These are phyloP conservation scores for Actinidia polygama DNA, from an alignment of 179 eudicot species.

Conservation along the genomic window DNA sequence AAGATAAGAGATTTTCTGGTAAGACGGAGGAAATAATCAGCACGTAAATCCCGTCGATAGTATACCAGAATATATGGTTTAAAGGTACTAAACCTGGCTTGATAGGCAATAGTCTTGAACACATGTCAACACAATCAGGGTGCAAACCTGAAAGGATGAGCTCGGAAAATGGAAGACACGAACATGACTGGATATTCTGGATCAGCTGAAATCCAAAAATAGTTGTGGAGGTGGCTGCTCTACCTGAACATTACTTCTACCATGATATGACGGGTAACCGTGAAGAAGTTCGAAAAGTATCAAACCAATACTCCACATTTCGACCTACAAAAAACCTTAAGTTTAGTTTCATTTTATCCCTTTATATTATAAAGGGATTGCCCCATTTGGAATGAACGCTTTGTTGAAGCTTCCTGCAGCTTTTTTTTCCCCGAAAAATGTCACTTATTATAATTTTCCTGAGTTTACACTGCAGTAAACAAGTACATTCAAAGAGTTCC, in stretches of 20 bases:
- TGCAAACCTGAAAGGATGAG: slow-evolving; percentile 36
- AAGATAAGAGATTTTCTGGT: slow-evolving; percentile 47
- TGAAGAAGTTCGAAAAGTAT: slow-evolving; percentile 64
- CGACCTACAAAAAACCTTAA: slow-evolving; percentile 38
- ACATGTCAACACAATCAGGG: slow-evolving; percentile 54
- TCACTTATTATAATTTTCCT: too few species aligned
- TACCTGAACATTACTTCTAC: slow-evolving; percentile 63
- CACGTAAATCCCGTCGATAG: not conserved
- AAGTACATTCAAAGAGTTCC: too few species aligned
- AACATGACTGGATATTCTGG: slow-evolving; percentile 43
- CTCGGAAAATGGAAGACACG: slow-evolving; percentile 46
- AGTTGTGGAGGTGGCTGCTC: not conserved
- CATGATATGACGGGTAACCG: slow-evolving; percentile 53
- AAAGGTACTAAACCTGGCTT: slow-evolving; percentile 43
- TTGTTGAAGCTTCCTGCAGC: too few species aligned
- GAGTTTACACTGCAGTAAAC: too few species aligned
- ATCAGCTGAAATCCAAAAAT: slow-evolving; percentile 42
- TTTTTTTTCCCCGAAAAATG: too few species aligned
- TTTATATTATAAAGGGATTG: too few species aligned
- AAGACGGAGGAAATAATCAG: slow-evolving; percentile 7
- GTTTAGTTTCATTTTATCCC: not conserved
- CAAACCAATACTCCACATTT: slow-evolving; percentile 63
- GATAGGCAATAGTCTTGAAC: slow-evolving; percentile 45
- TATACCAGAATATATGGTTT: not conserved
- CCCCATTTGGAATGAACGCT: too few species aligned